Evolutionary conservation across 768 basidiomycete species (phyloP), one percentile per base, ranked within the genome.

Genomic region (Serendipita sp.): DNA sequence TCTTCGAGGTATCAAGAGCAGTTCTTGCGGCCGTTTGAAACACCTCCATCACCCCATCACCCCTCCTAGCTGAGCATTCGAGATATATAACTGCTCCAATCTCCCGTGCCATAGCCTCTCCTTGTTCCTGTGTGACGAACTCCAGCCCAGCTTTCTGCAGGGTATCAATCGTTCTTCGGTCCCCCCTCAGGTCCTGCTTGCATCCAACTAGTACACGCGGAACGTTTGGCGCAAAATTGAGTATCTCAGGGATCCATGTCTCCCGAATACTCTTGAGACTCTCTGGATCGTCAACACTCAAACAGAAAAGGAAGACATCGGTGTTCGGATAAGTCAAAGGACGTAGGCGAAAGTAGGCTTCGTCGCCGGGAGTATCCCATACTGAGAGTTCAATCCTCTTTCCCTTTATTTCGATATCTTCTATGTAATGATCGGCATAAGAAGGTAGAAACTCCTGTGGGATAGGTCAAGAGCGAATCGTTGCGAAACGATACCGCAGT

Each of bases 201-300:
- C 67, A 68, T 13, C 66, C 67, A 22, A 68, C 65, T 17, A 68
- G 67, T 31, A 68, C 58, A 61, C 64, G 61, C 33, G 67, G 66
- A n/a, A 68, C 61, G 62, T 63, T 60, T n/a, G 53, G 31, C 7
- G 17, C 13, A 62, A 66, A 65, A 14, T 38, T 5, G 34, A 38
- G 34, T 24, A 68, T 61, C 60, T 67, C 67, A 20, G 67, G 64
- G 50, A 68, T 61, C 67, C 67, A 68, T 43, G 63, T 63, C 16
- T 63, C 50, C 30, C 4, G 9, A 33, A 65, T 50, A 56, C 43
- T 65, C 0, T 63, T 50, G 41, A 65, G 42, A 26, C 62, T 63
- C 38, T 63, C 64, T 17, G 63, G 62, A 30, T 22, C 13, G 64
- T 63, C 48, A 38, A 63, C 31, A 33, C 62, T 38, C 7, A 38